phyloP scores from a whole-genome alignment of 1,139 yeast species.

The Meyerozyma carpophila region DNA sequence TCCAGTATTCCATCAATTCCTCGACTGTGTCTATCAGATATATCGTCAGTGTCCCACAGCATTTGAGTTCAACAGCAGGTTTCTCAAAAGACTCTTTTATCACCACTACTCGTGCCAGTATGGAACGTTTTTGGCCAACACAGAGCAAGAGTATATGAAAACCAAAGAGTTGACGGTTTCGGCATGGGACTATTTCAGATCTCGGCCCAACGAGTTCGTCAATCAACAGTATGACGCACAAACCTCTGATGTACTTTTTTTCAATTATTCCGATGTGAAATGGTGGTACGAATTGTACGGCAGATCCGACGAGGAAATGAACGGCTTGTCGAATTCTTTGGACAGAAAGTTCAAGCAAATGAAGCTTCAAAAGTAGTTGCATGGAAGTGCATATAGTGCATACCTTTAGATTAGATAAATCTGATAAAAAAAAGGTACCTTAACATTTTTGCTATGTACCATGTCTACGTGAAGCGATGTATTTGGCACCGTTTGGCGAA shows the following conservation, averaged over 20 bases:
- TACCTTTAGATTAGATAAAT: not conserved
- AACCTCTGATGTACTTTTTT: slow-evolving; percentile 47
- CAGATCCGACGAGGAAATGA: slow-evolving; percentile 76
- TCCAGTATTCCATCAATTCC: slow-evolving; percentile 89
- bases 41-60: slow-evolving; percentile 61
- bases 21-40: slow-evolving; percentile 84
- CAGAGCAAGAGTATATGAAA: slow-evolving; percentile 54
- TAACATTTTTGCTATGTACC: not conserved
- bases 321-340: slow-evolving; percentile 45
- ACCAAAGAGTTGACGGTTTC: slow-evolving; percentile 54
- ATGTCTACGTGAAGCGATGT: not conserved
- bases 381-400: not conserved
- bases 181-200: slow-evolving; percentile 91
- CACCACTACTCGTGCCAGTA: slow-evolving; percentile 93
- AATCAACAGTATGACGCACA: slow-evolving; percentile 39
- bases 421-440: not conserved
- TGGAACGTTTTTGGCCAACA: slow-evolving; percentile 80
- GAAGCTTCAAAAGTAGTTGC: slow-evolving; percentile 13
- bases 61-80: slow-evolving; percentile 87
- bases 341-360: slow-evolving; percentile 40
- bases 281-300: slow-evolving; percentile 92
- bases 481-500: no score
- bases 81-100: slow-evolving; percentile 74
- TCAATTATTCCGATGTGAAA: slow-evolving; percentile 60
- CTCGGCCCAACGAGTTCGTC: slow-evolving; percentile 66